Percentiles rank a stretch among this genome's conserved stretches.
phyloP scores from a whole-genome alignment of 2,329 filamentous ascomycete genomes.

The Apiospora malaysiana region DNA sequence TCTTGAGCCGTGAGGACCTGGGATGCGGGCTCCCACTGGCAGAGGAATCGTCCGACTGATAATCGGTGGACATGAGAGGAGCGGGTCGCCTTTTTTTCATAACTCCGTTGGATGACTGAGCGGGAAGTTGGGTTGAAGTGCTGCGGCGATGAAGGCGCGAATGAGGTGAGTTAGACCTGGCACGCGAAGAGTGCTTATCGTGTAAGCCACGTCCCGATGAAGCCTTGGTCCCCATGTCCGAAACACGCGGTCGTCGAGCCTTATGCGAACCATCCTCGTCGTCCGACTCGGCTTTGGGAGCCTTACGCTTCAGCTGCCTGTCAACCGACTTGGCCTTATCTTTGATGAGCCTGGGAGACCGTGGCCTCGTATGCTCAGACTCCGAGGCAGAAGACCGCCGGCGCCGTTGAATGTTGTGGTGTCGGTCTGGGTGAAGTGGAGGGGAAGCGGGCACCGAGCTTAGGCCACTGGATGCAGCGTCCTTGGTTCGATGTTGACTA shows the following conservation, averaged over 20 bases:
- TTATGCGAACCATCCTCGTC: conserved; percentile 62
- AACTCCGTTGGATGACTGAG: conserved; percentile 48
- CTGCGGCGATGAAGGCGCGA: conserved; percentile 66
- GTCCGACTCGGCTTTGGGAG: conserved; percentile 60
- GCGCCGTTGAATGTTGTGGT: conserved; percentile 42
- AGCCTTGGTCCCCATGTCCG: conserved; percentile 49
- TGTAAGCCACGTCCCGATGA: conserved; percentile 35
- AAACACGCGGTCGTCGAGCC: conserved; percentile 58
- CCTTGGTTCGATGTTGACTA: conserved; percentile 60
- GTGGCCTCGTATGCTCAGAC: conserved; percentile 56
- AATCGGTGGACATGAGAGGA: conserved; percentile 66
- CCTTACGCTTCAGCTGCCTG: conserved; percentile 59
- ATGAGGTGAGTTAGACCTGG: conserved; percentile 66
- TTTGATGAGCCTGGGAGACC: conserved; percentile 52
- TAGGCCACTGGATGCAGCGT: conserved; percentile 51
- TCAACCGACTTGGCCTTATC: conserved; percentile 57
- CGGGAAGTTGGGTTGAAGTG: conserved; percentile 56
- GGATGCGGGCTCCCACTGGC: conserved; percentile 65
- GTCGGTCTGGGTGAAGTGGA: conserved; percentile 26
- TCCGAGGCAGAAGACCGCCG: conserved; percentile 59
- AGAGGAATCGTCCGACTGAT: conserved; percentile 72
- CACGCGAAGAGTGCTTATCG: conserved; percentile 41
- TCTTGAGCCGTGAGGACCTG: conserved; percentile 63
- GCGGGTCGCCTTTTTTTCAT: conserved; percentile 68
- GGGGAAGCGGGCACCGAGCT: conserved; percentile 21